Conservation (phyloP, 202 grass and related monocot genomes). For the Schoenoplectus triqueter region DNA sequence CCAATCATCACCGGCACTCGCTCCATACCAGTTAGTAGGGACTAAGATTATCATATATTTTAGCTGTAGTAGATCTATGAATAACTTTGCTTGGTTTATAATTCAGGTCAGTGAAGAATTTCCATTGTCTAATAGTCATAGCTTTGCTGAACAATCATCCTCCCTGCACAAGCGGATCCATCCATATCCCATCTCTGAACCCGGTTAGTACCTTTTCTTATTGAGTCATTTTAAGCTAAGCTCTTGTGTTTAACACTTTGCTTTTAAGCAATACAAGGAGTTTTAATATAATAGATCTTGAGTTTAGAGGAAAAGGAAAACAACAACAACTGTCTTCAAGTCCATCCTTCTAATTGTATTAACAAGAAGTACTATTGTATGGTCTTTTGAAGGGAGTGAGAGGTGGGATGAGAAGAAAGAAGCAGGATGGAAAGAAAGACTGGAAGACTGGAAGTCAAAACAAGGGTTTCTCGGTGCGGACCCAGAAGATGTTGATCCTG, state of each 20-base stretch:
- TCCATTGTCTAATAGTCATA: slow-evolving; percentile 50
- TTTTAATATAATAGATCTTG: too few relatives aligned
- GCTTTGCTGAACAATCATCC: slow-evolving; percentile 62
- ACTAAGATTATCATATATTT: background rate
- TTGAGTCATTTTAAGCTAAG: background rate
- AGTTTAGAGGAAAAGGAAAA: background rate
- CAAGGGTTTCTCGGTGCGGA: slow-evolving; percentile 63
- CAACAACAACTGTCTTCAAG: background rate
- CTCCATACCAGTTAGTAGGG: slow-evolving; percentile 65
- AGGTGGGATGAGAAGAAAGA: slow-evolving; percentile 91
- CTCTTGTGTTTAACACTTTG: too few relatives aligned
- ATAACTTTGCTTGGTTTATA: background rate
- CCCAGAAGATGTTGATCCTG: slow-evolving; percentile 77
- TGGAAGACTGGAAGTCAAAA: slow-evolving; percentile 99
- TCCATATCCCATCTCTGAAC: slow-evolving; percentile 86
- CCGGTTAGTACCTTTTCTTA: slow-evolving; percentile 49
- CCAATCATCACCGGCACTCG: slow-evolving; percentile 84
- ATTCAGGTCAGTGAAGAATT: slow-evolving; percentile 89
- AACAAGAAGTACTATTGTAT: background rate
- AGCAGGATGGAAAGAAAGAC: slow-evolving; percentile 90
- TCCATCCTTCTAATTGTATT: background rate
- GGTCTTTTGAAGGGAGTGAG: slow-evolving; percentile 56
- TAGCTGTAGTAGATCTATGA: background rate
- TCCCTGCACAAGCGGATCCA: slow-evolving; percentile 95
- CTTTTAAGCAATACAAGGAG: background rate